Percentiles rank a stretch among this genome's conserved stretches.
phyloP scores from a whole-genome alignment of 768 basidiomycete species.

The Termitomyces sp. region DNA sequence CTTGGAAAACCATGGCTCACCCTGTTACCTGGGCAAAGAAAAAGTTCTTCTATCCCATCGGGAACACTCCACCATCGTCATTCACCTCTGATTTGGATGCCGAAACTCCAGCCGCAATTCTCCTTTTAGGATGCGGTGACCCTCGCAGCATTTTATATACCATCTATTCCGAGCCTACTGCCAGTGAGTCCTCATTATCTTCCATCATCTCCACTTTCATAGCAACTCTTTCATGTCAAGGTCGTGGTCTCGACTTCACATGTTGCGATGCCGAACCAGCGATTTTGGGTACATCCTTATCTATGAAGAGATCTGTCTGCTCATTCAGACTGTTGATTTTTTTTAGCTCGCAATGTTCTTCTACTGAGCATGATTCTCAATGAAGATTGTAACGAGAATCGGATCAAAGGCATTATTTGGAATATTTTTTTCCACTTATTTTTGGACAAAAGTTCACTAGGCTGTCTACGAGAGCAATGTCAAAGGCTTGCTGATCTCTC shows the following conservation, averaged over 20 bases:
- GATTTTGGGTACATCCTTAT: slow-evolving; percentile 30
- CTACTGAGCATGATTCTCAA: slow-evolving; percentile 39
- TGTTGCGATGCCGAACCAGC: slow-evolving; percentile 47
- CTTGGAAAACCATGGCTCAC: slow-evolving; percentile 31
- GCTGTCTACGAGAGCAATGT: slow-evolving; percentile 32
- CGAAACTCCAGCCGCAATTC: slow-evolving; percentile 39
- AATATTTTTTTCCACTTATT: slow-evolving; percentile 45
- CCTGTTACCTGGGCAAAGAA: slow-evolving; percentile 37
- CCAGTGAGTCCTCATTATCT: slow-evolving; percentile 15
- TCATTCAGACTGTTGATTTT: neutral
- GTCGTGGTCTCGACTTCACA: slow-evolving; percentile 38
- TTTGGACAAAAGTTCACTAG: slow-evolving; percentile 29
- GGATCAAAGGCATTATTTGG: slow-evolving; percentile 25
- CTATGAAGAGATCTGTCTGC: neutral
- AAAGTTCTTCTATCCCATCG: slow-evolving; percentile 51
- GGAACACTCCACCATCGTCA: slow-evolving; percentile 50
- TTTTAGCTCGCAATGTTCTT: slow-evolving; percentile 41
- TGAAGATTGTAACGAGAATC: slow-evolving; percentile 7
- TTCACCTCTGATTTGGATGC: slow-evolving; percentile 42
- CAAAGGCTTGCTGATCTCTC: slow-evolving; percentile 29
- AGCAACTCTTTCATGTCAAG: slow-evolving; percentile 1
- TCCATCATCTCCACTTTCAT: neutral
- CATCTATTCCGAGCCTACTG: slow-evolving; percentile 22
- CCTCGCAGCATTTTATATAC: slow-evolving; percentile 50
- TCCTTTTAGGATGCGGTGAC: slow-evolving; percentile 56